A percentile compares a stretch with the other conserved stretches of the same genome.
phyloP scores from a whole-genome alignment of 441 rosid species.

The Lepidium campestre region DNA sequence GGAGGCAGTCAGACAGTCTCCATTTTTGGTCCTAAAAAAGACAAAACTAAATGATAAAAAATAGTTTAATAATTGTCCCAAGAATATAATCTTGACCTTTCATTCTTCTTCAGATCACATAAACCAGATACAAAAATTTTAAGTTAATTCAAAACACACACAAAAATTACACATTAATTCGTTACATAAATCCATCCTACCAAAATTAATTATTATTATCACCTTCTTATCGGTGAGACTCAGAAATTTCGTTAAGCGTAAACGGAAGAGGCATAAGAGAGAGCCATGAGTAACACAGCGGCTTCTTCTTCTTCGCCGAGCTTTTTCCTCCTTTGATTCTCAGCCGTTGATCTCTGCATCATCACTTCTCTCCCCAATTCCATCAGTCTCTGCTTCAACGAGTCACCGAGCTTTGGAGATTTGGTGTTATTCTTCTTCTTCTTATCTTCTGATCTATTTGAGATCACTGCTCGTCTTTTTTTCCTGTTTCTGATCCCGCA shows the following conservation, averaged over 20 bases:
- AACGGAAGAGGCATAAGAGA: slow-evolving; percentile 62
- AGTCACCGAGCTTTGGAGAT: slow-evolving; percentile 40
- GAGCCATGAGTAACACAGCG: slow-evolving; percentile 81
- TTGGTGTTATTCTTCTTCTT: slow-evolving; percentile 1
- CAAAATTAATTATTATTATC: slow-evolving; percentile 2
- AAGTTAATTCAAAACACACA: not conserved
- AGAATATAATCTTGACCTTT: not conserved
- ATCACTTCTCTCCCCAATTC: slow-evolving; percentile 47
- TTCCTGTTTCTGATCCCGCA: slow-evolving; percentile 96
- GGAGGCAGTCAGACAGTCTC: not conserved
- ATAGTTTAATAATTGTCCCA: not conserved
- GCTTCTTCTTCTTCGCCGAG: slow-evolving; percentile 71
- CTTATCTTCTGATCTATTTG: slow-evolving; percentile 45
- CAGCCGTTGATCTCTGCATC: slow-evolving; percentile 25
- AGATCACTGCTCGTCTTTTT: slow-evolving; percentile 53
- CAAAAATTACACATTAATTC: slow-evolving; percentile 9
- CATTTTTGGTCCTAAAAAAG: slow-evolving; percentile 11
- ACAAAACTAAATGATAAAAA: not conserved
- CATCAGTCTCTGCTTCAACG: slow-evolving; percentile 34
- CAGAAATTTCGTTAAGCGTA: slow-evolving; percentile 34
- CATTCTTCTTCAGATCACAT: not conserved
- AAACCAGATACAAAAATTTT: not conserved
- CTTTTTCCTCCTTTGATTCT: slow-evolving; percentile 12
- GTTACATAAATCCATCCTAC: slow-evolving; percentile 7
- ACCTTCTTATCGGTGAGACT: not conserved